Conservation (phyloP, 805 yeast genomes). For the Saturnispora bothae region DNA sequence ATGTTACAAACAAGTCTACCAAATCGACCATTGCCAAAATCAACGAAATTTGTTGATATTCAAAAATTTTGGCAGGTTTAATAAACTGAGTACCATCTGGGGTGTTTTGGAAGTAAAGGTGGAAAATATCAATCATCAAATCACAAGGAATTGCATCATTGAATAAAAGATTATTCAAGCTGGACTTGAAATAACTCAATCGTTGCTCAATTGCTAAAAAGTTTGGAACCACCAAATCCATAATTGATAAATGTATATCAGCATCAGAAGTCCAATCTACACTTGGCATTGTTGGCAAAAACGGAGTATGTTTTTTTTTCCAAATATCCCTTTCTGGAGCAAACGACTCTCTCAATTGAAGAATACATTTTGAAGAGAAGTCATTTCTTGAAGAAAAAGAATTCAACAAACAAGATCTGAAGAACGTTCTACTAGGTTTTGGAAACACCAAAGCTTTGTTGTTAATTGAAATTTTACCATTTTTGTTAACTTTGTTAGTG, state of each 20-base stretch:
- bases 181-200: conserved; percentile 6
- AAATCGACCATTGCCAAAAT: conserved; percentile 9
- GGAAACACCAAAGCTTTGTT: not conserved
- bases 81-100: conserved; percentile 4
- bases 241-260: too few species aligned
- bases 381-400: not conserved
- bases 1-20: conserved; percentile 6
- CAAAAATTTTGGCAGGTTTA: conserved; percentile 6
- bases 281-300: conserved; percentile 1
- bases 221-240: too few species aligned
- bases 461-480: too few species aligned
- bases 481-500: too few species aligned
- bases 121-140: conserved; percentile 7
- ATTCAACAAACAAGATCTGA: not conserved
- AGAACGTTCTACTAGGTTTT: conserved; percentile 5
- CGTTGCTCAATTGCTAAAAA: not conserved
- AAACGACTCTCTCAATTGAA: not conserved
- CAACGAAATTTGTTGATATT: conserved; percentile 11
- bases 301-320: conserved; percentile 2
- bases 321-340: conserved; percentile 1
- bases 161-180: conserved; percentile 6
- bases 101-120: conserved; percentile 6
- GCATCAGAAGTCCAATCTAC: too few species aligned
- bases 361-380: not conserved
- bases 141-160: conserved; percentile 8